Base-by-base conservation (phyloP, 257 asterid genomes). In the Salvia splendens region DNA sequence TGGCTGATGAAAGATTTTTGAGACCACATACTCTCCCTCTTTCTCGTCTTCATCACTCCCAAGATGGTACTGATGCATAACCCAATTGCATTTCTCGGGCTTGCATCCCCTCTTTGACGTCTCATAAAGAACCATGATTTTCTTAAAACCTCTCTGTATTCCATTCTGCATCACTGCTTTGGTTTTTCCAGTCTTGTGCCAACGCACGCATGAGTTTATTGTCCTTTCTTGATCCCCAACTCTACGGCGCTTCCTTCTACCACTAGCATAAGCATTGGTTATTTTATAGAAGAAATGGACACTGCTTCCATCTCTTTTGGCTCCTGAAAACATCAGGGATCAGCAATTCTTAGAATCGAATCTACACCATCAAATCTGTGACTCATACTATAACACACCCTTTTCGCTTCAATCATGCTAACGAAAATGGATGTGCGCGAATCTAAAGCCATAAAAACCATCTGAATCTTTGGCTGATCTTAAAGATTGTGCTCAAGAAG, bases 161-260 rank as follows among this genome's bases (percentile, higher is more conserved):
- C 95, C 95, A 52, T 86, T 80, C 50, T 84, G 85, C 69, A 73
- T 68, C 52, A 92, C 73, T 4, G 82, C 68, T 46, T 84, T 89
- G 61, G 97, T 87, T 81, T 81, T 89, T 12, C 98, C 98, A 0
- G 97, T 89, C 71, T 92, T 89, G 82, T 95, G 99, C 98, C 98
- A 91, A 68, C 96, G 95, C 62, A 88, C 91, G 35, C 65, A 49
- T 12, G 67, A 67, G 6, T 50, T 67, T 49, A 61, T 36, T 36
- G 30, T 30, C 53, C 52, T 62, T 49, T 77, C 79, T 38, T 75
- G 80, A 30, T 68, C 75, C 45, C 79, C 68, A 71, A 95, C 83
- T 78, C 77, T 85, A 16, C 98, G 72, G 17, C 97, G 99, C 85
- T 95, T 95, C 59, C 98, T 75, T 33, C 59, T 79, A 8, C 99